Evolutionary conservation across 306 rosid genomes (phyloP).

Genomic region (Corylus americana): DNA sequence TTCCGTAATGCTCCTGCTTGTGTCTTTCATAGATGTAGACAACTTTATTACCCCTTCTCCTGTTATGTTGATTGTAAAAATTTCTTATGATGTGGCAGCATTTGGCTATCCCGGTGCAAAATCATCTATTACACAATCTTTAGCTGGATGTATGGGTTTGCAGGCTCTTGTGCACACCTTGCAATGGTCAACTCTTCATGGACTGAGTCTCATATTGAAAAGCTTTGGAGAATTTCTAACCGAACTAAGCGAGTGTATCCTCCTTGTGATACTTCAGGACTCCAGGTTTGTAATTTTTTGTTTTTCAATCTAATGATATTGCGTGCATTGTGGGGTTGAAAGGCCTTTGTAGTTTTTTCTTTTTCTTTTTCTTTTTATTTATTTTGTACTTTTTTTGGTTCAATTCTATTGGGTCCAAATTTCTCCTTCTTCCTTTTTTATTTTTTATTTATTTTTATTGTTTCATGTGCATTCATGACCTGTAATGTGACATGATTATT

Average conservation of each 20-base stretch:
- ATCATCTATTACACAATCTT: constrained; percentile 71
- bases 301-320: constrained; percentile 15
- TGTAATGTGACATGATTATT: neutral
- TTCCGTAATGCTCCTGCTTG: neutral
- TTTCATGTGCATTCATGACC: neutral
- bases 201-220: constrained; percentile 82
- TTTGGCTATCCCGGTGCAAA: constrained; percentile 80
- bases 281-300: constrained; percentile 58
- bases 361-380: neutral
- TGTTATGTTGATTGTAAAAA: constrained; percentile 10
- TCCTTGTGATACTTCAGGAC: constrained; percentile 91
- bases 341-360: neutral
- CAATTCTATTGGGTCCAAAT: neutral
- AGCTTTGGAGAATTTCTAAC: constrained; percentile 73
- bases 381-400: neutral
- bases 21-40: constrained; percentile 14
- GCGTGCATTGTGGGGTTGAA: neutral
- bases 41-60: constrained; percentile 15
- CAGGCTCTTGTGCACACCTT: constrained; percentile 86
- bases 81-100: constrained; percentile 52
- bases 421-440: neutral
- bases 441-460: neutral
- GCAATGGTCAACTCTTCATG: constrained; percentile 97
- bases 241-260: constrained; percentile 84
- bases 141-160: constrained; percentile 79